These are phyloP conservation scores for Phytophthora tentaculata DNA, from an alignment of 352 stramenopile genomes.

Conservation along the genomic window DNA sequence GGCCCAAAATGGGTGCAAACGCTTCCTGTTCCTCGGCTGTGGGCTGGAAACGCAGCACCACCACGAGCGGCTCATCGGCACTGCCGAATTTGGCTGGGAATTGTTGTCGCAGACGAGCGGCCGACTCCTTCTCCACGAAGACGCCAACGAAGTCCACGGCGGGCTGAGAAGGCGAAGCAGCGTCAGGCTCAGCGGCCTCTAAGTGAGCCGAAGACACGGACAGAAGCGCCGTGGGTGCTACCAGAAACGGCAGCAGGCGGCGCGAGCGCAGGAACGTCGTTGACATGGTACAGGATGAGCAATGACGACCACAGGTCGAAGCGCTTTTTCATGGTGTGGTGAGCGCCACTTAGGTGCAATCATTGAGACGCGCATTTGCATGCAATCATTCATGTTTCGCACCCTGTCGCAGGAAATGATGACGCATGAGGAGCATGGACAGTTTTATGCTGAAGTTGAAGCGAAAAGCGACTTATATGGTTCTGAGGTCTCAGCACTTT, in stretches of 20 bases:
- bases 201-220: conserved; percentile 31
- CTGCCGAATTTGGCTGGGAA: conserved; percentile 64
- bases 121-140: conserved; percentile 69
- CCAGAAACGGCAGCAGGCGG: conserved; percentile 35
- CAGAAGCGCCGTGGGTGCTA: conserved; percentile 31
- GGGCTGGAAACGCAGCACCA: conserved; percentile 84
- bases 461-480: conserved; percentile 17
- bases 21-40: conserved; percentile 70
- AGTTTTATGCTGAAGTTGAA: conserved; percentile 13
- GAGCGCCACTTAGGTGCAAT: neutral
- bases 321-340: conserved; percentile 3
- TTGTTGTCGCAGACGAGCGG: conserved; percentile 49
- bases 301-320: conserved; percentile 7
- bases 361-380: neutral
- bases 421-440: too few species aligned
- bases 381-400: conserved; percentile 13
- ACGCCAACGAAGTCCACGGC: conserved; percentile 80
- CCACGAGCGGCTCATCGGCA: conserved; percentile 56
- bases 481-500: neutral
- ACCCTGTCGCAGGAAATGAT: conserved; percentile 8
- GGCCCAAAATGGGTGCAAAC: conserved; percentile 76
- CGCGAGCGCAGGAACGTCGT: conserved; percentile 31
- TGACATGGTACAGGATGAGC: conserved; percentile 6
- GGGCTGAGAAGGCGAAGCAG: neutral
- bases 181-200: conserved; percentile 21